Conservation (phyloP, 805 yeast species). For the Sugiyamaella marilandica region DNA sequence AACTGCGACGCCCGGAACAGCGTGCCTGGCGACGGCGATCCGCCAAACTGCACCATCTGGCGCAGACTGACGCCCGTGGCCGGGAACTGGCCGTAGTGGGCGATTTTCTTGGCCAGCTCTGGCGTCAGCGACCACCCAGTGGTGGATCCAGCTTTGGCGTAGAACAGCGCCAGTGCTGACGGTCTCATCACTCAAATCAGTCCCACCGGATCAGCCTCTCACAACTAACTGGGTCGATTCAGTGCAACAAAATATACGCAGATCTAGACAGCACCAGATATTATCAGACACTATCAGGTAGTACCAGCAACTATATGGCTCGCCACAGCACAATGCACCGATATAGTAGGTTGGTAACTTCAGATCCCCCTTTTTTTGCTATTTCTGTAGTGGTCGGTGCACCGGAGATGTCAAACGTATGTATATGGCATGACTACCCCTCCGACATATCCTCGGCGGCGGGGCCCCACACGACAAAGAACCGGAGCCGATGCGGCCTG, state of each 20-base stretch:
- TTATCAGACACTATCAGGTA: too few species aligned
- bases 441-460: constrained; percentile 1
- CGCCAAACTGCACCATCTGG: constrained; percentile 91
- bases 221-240: too few species aligned
- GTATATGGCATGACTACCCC: too few species aligned
- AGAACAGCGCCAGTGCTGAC: constrained; percentile 2
- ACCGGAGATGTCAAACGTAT: too few species aligned
- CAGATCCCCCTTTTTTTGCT: too few species aligned
- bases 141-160: constrained; percentile 6
- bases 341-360: too few species aligned
- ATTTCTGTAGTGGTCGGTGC: too few species aligned
- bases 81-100: constrained; percentile 63
- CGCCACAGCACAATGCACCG: too few species aligned
- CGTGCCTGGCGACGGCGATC: constrained; percentile 70
- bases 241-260: too few species aligned
- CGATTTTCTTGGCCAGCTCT: constrained; percentile 50
- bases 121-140: constrained; percentile 33
- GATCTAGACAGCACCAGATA: too few species aligned
- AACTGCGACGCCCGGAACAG: constrained; percentile 79
- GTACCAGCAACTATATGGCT: too few species aligned
- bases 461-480: constrained; percentile 3
- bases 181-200: constrained; percentile 5
- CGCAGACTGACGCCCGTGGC: constrained; percentile 80
- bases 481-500: background rate
- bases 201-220: background rate